A percentile compares a stretch with the other conserved stretches of the same genome.
phyloP scores from a whole-genome alignment of 345 rosid species.

The Laguncularia racemosa region DNA sequence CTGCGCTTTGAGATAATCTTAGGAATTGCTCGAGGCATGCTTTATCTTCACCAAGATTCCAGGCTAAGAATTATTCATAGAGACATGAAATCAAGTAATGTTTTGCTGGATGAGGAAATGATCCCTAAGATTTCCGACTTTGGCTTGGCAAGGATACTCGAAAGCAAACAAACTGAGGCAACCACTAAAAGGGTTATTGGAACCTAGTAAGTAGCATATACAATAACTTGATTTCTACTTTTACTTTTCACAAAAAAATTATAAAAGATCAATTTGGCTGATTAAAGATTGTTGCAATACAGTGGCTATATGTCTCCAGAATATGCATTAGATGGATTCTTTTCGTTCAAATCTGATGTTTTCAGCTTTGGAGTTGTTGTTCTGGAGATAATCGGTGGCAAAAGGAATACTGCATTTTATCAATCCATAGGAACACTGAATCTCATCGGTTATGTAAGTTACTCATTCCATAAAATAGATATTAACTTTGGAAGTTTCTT shows the following conservation, averaged over 20 bases:
- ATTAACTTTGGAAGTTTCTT: neutral
- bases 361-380: slow-evolving; percentile 81
- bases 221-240: neutral
- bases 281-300: neutral
- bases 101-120: slow-evolving; percentile 63
- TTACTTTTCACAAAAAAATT: neutral
- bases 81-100: slow-evolving; percentile 76
- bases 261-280: neutral
- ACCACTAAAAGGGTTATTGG: slow-evolving; percentile 69
- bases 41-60: slow-evolving; percentile 76
- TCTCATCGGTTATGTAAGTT: neutral
- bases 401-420: slow-evolving; percentile 23
- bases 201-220: slow-evolving; percentile 50
- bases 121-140: slow-evolving; percentile 83
- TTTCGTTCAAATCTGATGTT: slow-evolving; percentile 82
- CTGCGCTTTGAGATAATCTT: slow-evolving; percentile 46
- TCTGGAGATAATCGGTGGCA: slow-evolving; percentile 60
- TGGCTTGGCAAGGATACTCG: slow-evolving; percentile 76
- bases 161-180: slow-evolving; percentile 60
- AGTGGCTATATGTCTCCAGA: slow-evolving; percentile 98
- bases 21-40: slow-evolving; percentile 77
- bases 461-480: neutral
- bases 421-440: too few species aligned
- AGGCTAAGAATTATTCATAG: slow-evolving; percentile 73
- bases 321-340: slow-evolving; percentile 59